Evolutionary conservation across 495 filamentous ascomycete species (phyloP).

Genomic region (Penicillium goetzii): DNA sequence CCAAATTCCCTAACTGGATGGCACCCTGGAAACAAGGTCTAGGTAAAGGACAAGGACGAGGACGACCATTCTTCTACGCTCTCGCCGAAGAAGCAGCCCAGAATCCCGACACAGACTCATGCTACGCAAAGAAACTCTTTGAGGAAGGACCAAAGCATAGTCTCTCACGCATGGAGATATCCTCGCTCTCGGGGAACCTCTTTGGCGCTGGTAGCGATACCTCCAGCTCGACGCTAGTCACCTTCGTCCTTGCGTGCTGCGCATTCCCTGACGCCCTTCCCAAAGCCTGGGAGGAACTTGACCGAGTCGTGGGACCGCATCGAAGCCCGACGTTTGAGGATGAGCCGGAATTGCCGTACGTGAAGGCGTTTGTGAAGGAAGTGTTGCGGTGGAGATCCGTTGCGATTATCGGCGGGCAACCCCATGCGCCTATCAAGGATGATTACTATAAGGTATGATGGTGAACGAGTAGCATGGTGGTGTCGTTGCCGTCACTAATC

Average conservation of each 20-base stretch:
- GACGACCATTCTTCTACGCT: conserved; percentile 45
- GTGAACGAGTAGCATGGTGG: too few relatives aligned
- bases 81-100: conserved; percentile 45
- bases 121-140: conserved; percentile 45
- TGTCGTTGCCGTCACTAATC: too few relatives aligned
- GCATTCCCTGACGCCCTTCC: conserved; percentile 40
- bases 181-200: conserved; percentile 31
- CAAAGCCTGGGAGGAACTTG: conserved; percentile 52
- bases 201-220: conserved; percentile 47
- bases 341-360: conserved; percentile 36
- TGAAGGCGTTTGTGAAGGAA: conserved; percentile 44
- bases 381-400: conserved; percentile 43
- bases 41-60: conserved; percentile 35
- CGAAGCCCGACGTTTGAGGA: conserved; percentile 32
- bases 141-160: conserved; percentile 43
- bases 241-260: conserved; percentile 45
- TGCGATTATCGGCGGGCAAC: conserved; percentile 44
- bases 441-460: conserved; percentile 48
- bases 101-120: conserved; percentile 25
- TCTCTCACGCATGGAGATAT: conserved; percentile 40
- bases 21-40: conserved; percentile 46
- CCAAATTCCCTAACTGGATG: conserved; percentile 38
- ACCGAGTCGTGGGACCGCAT: conserved; percentile 25
- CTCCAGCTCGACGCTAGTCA: conserved; percentile 39
- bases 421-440: conserved; percentile 56